Conservation (phyloP, 495 filamentous ascomycete genomes). For the Lophiostoma macrostomum region DNA sequence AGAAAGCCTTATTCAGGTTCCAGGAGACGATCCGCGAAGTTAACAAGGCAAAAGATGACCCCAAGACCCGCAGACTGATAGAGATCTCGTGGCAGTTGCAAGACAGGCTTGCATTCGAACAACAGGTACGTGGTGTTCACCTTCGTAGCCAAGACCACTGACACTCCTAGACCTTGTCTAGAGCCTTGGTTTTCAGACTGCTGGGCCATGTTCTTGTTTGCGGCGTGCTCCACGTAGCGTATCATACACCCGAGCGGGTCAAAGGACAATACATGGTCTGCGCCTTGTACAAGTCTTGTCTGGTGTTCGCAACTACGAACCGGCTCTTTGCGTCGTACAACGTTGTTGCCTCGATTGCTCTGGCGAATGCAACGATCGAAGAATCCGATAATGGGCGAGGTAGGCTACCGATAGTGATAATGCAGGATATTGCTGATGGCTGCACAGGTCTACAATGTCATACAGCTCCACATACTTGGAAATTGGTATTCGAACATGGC, state of each 20-base stretch:
- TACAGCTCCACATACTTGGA: constrained; percentile 86
- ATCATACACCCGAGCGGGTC: constrained; percentile 63
- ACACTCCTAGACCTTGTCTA: constrained; percentile 29
- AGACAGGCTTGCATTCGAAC: constrained; percentile 68
- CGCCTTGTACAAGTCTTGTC: constrained; percentile 76
- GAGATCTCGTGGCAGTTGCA: constrained; percentile 77
- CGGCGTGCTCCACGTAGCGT: constrained; percentile 82
- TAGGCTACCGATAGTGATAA: too few relatives aligned
- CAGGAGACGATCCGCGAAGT: constrained; percentile 69
- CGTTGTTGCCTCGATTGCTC: constrained; percentile 69
- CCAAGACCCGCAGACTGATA: constrained; percentile 43
- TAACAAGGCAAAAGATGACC: constrained; percentile 65
- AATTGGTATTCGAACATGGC: constrained; percentile 77
- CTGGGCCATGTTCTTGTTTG: constrained; percentile 82
- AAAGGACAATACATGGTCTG: constrained; percentile 82
- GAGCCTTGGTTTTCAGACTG: constrained; percentile 54
- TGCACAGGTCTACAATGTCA: constrained; percentile 89
- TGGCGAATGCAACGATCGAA: constrained; percentile 70
- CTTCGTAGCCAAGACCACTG: too few relatives aligned
- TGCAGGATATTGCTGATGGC: too few relatives aligned
- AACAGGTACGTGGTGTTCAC: constrained; percentile 68
- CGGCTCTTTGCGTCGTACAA: constrained; percentile 62
- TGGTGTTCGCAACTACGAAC: constrained; percentile 69
- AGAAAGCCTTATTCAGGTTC: constrained; percentile 67
- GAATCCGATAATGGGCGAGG: constrained; percentile 79